These are phyloP conservation scores for Pleurotus tuoliensis DNA, from an alignment of 768 basidiomycete species.

Conservation along the genomic window DNA sequence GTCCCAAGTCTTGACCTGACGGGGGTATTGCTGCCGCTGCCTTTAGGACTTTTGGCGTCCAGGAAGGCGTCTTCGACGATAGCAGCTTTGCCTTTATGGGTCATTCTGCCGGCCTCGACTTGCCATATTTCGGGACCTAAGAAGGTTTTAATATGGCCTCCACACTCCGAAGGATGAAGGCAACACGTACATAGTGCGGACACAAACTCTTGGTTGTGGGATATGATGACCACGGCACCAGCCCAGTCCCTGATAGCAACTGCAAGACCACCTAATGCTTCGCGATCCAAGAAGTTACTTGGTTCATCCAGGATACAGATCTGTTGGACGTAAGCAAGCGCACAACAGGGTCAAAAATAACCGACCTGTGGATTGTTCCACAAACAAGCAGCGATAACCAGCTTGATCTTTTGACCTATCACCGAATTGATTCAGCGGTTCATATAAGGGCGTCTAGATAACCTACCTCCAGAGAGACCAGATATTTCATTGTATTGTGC, in stretches of 20 bases:
- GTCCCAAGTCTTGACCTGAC: constrained; percentile 66
- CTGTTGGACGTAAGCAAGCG: constrained; percentile 20
- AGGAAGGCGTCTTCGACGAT: constrained; percentile 82
- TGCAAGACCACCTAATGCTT: constrained; percentile 91
- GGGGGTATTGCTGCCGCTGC: constrained; percentile 71
- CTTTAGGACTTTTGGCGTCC: constrained; percentile 64
- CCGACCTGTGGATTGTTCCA: constrained; percentile 92
- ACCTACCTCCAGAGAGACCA: constrained; percentile 84
- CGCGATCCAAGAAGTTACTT: constrained; percentile 96
- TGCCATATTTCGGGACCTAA: constrained; percentile 90
- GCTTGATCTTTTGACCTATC: constrained; percentile 92
- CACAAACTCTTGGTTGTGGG: constrained; percentile 91
- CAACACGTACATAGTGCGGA: constrained; percentile 65
- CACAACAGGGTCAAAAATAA: no score
- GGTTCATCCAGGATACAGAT: constrained; percentile 85
- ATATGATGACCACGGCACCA: constrained; percentile 94
- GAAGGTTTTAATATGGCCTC: constrained; percentile 9
- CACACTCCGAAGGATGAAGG: not conserved
- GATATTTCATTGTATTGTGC: constrained; percentile 97
- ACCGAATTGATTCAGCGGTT: constrained; percentile 9
- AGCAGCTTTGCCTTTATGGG: constrained; percentile 84
- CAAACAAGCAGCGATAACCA: constrained; percentile 89
- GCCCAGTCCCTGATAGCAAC: constrained; percentile 95
- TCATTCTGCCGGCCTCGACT: constrained; percentile 80
- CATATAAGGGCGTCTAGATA: constrained; percentile 8